Evolutionary conservation across 2,329 filamentous ascomycete species (phyloP).

Genomic region (Apiospora saccharicola): DNA sequence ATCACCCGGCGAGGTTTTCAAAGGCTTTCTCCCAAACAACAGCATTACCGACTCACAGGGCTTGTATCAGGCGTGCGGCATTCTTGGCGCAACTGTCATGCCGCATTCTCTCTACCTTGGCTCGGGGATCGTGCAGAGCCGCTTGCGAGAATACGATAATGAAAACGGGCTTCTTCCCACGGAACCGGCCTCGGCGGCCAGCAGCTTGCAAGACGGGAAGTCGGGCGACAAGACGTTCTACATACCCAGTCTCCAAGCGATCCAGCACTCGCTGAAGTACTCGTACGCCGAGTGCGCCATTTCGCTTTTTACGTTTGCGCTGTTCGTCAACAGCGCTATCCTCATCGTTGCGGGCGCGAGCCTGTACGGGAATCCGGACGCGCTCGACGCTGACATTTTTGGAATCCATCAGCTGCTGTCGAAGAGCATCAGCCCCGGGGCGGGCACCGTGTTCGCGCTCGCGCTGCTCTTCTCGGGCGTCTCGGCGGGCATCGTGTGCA

Average conservation of each 20-base stretch:
- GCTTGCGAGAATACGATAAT: slow-evolving; percentile 69
- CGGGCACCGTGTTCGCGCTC: slow-evolving; percentile 84
- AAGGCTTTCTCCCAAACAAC: slow-evolving; percentile 69
- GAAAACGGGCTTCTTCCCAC: slow-evolving; percentile 60
- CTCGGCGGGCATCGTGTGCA: slow-evolving; percentile 86
- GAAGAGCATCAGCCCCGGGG: slow-evolving; percentile 72
- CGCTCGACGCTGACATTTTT: slow-evolving; percentile 78
- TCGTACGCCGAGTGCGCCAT: slow-evolving; percentile 74
- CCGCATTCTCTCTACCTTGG: slow-evolving; percentile 72
- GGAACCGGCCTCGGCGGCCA: slow-evolving; percentile 37
- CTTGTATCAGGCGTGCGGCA: slow-evolving; percentile 76
- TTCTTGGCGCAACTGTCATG: slow-evolving; percentile 79
- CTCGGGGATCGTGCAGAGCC: slow-evolving; percentile 72
- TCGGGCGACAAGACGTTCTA: slow-evolving; percentile 62
- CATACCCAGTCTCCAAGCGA: slow-evolving; percentile 74
- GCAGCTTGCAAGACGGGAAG: slow-evolving; percentile 37
- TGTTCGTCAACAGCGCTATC: slow-evolving; percentile 86
- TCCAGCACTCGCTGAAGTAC: slow-evolving; percentile 76
- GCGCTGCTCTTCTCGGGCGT: slow-evolving; percentile 82
- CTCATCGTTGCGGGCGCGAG: slow-evolving; percentile 83
- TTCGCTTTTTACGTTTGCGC: slow-evolving; percentile 81
- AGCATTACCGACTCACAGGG: slow-evolving; percentile 65
- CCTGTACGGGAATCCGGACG: slow-evolving; percentile 68
- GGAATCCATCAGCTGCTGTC: slow-evolving; percentile 79
- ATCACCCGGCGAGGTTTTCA: slow-evolving; percentile 65